Percentiles rank a stretch among this genome's conserved stretches.
Conservation (phyloP, 75 land plant genomes). For the Pinus tabuliformis region DNA sequence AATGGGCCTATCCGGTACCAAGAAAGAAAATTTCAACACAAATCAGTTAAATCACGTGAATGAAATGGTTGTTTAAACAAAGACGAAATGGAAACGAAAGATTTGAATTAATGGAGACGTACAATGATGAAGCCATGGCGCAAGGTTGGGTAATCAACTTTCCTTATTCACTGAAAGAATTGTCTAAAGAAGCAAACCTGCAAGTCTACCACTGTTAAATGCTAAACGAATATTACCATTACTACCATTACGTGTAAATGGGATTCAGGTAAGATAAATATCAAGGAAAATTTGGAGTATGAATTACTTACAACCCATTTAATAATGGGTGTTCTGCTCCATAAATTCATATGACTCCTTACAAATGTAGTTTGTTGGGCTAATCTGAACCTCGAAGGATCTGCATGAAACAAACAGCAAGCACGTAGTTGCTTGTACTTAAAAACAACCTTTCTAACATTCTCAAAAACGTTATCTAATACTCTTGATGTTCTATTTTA, state of each 20-base stretch:
- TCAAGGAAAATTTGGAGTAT: background rate
- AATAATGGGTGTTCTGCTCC: constrained; percentile 37
- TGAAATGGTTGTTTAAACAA: background rate
- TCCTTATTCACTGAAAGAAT: constrained; percentile 54
- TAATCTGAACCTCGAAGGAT: constrained; percentile 43
- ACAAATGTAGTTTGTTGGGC: constrained; percentile 44
- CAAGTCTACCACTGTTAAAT: background rate
- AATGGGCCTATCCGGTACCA: no score
- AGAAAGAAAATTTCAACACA: no score
- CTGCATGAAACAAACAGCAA: constrained; percentile 4
- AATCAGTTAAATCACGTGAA: background rate
- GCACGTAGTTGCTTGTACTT: no score
- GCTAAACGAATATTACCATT: no score
- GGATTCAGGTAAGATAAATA: background rate
- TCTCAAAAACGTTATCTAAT: no score
- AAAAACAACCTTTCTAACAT: no score
- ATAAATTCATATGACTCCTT: constrained; percentile 35
- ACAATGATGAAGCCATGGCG: constrained; percentile 79
- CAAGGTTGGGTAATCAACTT: constrained; percentile 67
- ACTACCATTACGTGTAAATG: no score
- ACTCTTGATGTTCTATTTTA: no score
- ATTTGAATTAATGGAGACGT: background rate
- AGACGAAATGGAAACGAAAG: background rate
- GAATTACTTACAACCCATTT: constrained; percentile 49
- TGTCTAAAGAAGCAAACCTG: constrained; percentile 77